Evolutionary conservation across 495 filamentous ascomycete genomes (phyloP).

Genomic region (Neurospora sp.): DNA sequence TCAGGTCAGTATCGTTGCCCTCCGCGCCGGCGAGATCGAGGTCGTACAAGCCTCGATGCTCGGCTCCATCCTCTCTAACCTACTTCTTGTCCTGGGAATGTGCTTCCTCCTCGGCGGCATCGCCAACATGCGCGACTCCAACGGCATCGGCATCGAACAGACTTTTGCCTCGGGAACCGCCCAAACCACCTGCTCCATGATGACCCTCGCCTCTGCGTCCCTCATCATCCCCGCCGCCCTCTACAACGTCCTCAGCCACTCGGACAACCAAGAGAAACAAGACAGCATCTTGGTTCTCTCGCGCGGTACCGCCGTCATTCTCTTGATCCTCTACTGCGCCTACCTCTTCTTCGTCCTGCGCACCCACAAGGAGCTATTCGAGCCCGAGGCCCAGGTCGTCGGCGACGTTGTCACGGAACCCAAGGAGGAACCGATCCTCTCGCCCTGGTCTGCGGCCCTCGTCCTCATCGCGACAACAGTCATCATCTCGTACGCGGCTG

Average conservation of each 20-base stretch:
- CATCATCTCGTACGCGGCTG: conserved; percentile 81
- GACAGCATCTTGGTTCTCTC: conserved; percentile 73
- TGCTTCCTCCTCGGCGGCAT: conserved; percentile 90
- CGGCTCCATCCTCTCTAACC: conserved; percentile 91
- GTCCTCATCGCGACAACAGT: conserved; percentile 71
- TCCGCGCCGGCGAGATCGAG: conserved; percentile 76
- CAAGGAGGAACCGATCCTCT: conserved; percentile 49
- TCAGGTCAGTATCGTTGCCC: conserved; percentile 88
- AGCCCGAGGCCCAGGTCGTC: conserved; percentile 43
- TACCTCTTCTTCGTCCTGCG: conserved; percentile 87
- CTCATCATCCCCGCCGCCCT: conserved; percentile 85
- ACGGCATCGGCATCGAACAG: conserved; percentile 48
- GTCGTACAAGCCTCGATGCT: conserved; percentile 98
- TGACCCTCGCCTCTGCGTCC: conserved; percentile 84
- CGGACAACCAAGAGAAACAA: conserved; percentile 32
- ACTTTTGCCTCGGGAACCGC: conserved; percentile 79
- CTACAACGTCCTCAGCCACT: conserved; percentile 33
- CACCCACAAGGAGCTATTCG: conserved; percentile 73
- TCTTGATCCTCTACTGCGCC: conserved; percentile 77
- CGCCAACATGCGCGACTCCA: conserved; percentile 34
- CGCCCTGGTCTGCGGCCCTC: conserved; percentile 58
- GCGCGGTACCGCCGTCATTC: conserved; percentile 80
- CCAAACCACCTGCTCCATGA: conserved; percentile 90
- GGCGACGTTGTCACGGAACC: conserved; percentile 29
- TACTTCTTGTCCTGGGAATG: conserved; percentile 89